A percentile compares a stretch with the other conserved stretches of the same genome.
phyloP scores from a whole-genome alignment of 345 rosid species.

The Trapa bicornis region DNA sequence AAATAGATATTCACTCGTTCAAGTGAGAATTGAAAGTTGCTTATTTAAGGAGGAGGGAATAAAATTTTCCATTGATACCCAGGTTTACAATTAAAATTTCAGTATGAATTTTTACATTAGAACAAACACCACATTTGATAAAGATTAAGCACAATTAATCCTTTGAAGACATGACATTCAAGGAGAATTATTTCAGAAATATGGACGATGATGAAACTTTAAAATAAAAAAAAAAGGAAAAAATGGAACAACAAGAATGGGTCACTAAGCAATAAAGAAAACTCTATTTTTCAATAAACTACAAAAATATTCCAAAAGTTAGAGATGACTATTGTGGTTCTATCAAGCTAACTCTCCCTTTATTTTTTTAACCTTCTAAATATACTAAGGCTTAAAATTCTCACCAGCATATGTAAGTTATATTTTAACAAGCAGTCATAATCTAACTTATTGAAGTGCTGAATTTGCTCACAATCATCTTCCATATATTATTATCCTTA shows the following conservation, averaged over 20 bases:
- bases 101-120: no score
- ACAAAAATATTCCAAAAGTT: background rate
- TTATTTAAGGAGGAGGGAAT: no score
- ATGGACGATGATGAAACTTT: background rate
- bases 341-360: background rate
- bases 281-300: background rate
- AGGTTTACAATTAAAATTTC: no score
- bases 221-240: background rate
- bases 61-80: no score
- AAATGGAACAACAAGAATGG: background rate
- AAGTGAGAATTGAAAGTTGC: no score
- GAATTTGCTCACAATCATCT: constrained; percentile 86
- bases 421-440: background rate
- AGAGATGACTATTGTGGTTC: no score
- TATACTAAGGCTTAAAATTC: background rate
- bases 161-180: background rate
- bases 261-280: background rate
- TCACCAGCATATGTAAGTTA: background rate
- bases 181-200: background rate
- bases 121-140: no score
- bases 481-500: constrained; percentile 66
- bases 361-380: background rate
- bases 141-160: no score
- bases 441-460: constrained; percentile 67
- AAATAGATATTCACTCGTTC: no score